phyloP scores from a whole-genome alignment of 2,329 filamentous ascomycete species.

The Penicillium sp. region DNA sequence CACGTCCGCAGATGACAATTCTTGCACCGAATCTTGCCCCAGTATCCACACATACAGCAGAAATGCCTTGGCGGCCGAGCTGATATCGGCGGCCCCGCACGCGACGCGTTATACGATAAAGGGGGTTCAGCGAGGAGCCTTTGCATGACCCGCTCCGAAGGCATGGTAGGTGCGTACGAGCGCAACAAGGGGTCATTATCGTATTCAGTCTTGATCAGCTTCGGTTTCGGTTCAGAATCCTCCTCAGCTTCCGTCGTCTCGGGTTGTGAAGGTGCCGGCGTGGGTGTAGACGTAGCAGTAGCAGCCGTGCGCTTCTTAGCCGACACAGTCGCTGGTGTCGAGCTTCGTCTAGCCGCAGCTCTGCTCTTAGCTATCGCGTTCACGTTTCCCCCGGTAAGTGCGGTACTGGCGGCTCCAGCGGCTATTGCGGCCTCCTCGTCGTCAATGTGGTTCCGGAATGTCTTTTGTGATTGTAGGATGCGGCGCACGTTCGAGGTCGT shows the following conservation, averaged over 20 bases:
- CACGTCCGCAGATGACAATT: conserved; percentile 46
- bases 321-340: conserved; percentile 23
- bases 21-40: conserved; percentile 47
- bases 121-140: conserved; percentile 44
- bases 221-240: conserved; percentile 12
- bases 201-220: conserved; percentile 33
- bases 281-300: conserved; percentile 11
- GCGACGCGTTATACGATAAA: conserved; percentile 44
- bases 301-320: conserved; percentile 19
- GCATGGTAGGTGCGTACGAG: conserved; percentile 40
- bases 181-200: conserved; percentile 42
- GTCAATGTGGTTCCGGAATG: conserved; percentile 48
- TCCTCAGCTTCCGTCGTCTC: conserved; percentile 13
- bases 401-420: conserved; percentile 3
- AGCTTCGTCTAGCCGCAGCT: conserved; percentile 22
- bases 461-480: conserved; percentile 47
- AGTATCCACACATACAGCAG: conserved; percentile 49
- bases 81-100: conserved; percentile 33
- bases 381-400: conserved; percentile 3
- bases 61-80: conserved; percentile 39
- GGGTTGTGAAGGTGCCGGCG: conserved; percentile 4
- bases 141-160: conserved; percentile 45
- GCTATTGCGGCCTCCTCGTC: conserved; percentile 45
- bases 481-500: conserved; percentile 45
- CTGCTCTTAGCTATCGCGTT: conserved; percentile 10